Evolutionary conservation across 2,329 filamentous ascomycete species (phyloP), one percentile per base, ranked within the genome.

Genomic region (Lachnellula cervina): DNA sequence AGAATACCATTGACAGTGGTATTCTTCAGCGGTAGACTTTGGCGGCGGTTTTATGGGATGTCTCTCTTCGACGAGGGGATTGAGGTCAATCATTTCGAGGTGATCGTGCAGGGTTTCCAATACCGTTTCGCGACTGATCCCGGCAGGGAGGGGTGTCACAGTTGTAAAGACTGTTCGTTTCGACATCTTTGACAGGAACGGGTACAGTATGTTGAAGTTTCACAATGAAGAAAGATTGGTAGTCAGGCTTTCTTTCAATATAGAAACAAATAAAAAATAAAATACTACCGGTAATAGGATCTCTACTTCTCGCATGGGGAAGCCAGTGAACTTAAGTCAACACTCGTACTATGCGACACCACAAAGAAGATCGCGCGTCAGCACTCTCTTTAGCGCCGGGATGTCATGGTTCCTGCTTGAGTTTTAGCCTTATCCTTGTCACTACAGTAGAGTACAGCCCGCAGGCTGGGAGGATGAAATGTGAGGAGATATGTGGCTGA

Each of bases 41-140:
- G 78, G 67, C 0, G 90, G 89, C 2, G 89, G 79, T 47, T 81
- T 78, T 71, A 89, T 89, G 34, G 77, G 78, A 62, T 85, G 80
- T 55, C 89, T 81, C 58, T 88, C 84, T 59, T 87, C 83, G 54
- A 96, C 87, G 48, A 96, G 80, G 2, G 91, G 90, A 71, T 95
- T 96, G 55, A 96, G 77, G 68, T 93, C 87, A 66, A 96, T 95
- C 86, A 96, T 95, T 64, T 85, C 85, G 49, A 79, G 71, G 72
- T 95, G 90, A 70, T 87, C 80, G 70, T 90, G 89, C 34, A 96
- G 83, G 62, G 89, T 89, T 52, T 82, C 78, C 60, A 95, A 70
- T 43, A 89, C 89, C n/a, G 82, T 79, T 62, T 87, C 79, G 53
- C 89, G 82, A 48, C 83, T 77, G 62, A 94, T 80, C 63, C 77